Evolutionary conservation across 2,329 filamentous ascomycete genomes (phyloP).

Genomic region (Colletotrichum shisoi): DNA sequence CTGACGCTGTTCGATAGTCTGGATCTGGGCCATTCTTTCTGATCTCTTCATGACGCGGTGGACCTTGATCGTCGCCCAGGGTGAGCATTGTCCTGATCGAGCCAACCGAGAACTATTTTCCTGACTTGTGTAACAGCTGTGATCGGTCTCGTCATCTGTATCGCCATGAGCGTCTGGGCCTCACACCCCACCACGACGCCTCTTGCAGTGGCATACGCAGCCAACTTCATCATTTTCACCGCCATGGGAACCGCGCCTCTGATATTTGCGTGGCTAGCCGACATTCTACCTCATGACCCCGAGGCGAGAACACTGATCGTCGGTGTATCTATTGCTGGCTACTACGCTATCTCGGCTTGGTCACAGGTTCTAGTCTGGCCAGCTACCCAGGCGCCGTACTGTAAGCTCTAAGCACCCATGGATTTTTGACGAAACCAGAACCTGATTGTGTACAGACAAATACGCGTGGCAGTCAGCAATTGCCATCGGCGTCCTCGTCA

Average conservation of each 20-base stretch:
- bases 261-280: slow-evolving; percentile 62
- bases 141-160: slow-evolving; percentile 57
- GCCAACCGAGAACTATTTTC: not conserved
- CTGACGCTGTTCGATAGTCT: slow-evolving; percentile 48
- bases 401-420: slow-evolving; percentile 43
- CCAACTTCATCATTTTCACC: slow-evolving; percentile 60
- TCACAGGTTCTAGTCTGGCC: slow-evolving; percentile 62
- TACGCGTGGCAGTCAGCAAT: slow-evolving; percentile 59
- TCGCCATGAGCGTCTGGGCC: slow-evolving; percentile 65
- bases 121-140: slow-evolving; percentile 42
- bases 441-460: slow-evolving; percentile 45
- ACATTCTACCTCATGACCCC: slow-evolving; percentile 57
- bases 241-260: slow-evolving; percentile 60
- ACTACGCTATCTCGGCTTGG: slow-evolving; percentile 61
- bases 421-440: not conserved
- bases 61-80: slow-evolving; percentile 59
- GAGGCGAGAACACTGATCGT: slow-evolving; percentile 59
- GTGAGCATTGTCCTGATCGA: slow-evolving; percentile 39
- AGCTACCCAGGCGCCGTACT: slow-evolving; percentile 59
- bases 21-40: slow-evolving; percentile 63
- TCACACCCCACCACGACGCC: slow-evolving; percentile 53
- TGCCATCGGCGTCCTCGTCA: slow-evolving; percentile 55
- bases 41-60: slow-evolving; percentile 59
- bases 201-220: slow-evolving; percentile 58
- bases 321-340: slow-evolving; percentile 57